Evolutionary conservation across 1,284 basidiomycete species (phyloP), one percentile per base, ranked within the genome.

Genomic region (Phellopilus nigrolimitatus): DNA sequence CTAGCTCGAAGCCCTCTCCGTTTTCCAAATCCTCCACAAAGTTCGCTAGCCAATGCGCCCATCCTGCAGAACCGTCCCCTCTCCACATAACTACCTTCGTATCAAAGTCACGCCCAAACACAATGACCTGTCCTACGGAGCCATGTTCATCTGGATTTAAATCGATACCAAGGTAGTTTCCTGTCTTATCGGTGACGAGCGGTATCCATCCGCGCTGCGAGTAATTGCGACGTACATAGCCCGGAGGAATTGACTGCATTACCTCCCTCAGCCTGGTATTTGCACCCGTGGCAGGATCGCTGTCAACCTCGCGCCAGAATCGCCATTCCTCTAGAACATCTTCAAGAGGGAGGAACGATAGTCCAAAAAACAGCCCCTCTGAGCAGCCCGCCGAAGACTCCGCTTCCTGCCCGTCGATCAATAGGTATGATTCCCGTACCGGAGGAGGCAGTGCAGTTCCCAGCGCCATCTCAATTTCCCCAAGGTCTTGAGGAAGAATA

Each of bases 101-200:
- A 68, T 99, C 95, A 68, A 99, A 97, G 65, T 99, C 95, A 47
- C 95, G 80, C 10, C 95, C 95, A 67, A 98, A 99, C 43, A 98
- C 84, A 57, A 99, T 98, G 46, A 97, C 94, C 67, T 99, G 95
- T 3, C 95, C 97, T 45, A 81, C 74, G 1, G 80, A 68, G 42
- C 94, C 95, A 36, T 70, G 67, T 56, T 84, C 80, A 17, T 71
- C 90, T 3, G 95, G 95, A 67, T 87, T 92, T 55, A 99, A 78
- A 67, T 99, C 95, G 44, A 99, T 79, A 47, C 95, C 95, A 56
- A 98, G 80, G 66, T 99, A 99, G 70, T 99, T 99, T 22, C 95
- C 97, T 15, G 84, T 84, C 59, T 90, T 89, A 70, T 99, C 95
- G 36, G 86, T 86, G 51, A 97, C 79, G 56, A 99, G 84, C 10